Conservation (phyloP, 768 basidiomycete genomes). For the Rhodotorula graminis region DNA sequence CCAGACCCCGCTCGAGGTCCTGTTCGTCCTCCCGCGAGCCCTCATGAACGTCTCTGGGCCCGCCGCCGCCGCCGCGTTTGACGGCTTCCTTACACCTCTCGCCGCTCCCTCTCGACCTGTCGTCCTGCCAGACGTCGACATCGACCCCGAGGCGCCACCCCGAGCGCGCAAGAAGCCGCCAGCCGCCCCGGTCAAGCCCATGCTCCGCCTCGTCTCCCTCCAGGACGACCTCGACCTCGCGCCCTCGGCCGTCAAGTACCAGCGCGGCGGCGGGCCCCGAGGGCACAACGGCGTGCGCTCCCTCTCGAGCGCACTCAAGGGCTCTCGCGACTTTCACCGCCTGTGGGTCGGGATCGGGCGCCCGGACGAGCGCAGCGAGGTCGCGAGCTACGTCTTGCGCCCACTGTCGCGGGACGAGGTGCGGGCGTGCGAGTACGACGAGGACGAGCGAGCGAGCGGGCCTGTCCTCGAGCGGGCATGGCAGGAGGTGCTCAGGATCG, state of each 20-base stretch:
- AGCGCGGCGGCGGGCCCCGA: constrained; percentile 23
- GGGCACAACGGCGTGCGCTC: constrained; percentile 38
- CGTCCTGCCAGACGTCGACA: too few species aligned
- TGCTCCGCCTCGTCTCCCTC: constrained; percentile 26
- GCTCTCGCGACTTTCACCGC: constrained; percentile 16
- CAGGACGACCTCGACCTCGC: constrained; percentile 32
- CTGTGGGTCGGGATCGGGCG: constrained; percentile 34
- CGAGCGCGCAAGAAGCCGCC: not conserved
- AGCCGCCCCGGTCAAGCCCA: not conserved
- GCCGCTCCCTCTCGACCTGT: not conserved
- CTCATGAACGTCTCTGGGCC: constrained; percentile 35
- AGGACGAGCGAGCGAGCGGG: constrained; percentile 3
- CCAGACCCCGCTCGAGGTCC: constrained; percentile 6
- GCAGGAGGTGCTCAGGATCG: constrained; percentile 21
- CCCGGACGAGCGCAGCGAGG: constrained; percentile 14
- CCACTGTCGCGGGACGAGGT: constrained; percentile 26
- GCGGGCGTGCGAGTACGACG: constrained; percentile 7
- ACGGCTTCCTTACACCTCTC: not conserved
- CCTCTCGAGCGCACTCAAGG: constrained; percentile 1
- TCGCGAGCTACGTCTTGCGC: constrained; percentile 24
- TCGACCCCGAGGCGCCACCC: not conserved
- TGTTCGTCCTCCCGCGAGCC: constrained; percentile 21
- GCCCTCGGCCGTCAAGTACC: not conserved
- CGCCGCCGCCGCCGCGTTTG: not conserved
- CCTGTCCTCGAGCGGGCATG: constrained; percentile 11